Conservation (phyloP, 306 rosid genomes). For the Cucurbita moschata region DNA sequence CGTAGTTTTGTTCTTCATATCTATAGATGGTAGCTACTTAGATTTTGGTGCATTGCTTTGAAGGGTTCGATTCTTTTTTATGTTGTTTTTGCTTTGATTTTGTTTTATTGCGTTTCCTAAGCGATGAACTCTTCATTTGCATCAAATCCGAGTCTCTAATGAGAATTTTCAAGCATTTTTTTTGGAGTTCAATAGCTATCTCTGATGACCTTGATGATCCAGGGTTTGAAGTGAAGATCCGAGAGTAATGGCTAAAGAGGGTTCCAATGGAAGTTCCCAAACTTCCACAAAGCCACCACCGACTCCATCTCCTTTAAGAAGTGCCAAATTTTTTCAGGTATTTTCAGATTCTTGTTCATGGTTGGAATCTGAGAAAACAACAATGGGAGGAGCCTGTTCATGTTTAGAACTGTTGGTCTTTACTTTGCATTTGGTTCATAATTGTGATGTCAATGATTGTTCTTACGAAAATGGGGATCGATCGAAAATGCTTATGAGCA, state of each 20-base stretch:
- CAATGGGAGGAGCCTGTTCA: neutral
- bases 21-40: neutral
- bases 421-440: neutral
- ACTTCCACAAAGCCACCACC: slow-evolving; percentile 52
- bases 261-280: slow-evolving; percentile 40
- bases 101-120: neutral
- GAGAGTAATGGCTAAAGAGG: slow-evolving; percentile 38
- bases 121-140: neutral
- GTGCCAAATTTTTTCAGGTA: slow-evolving; percentile 80
- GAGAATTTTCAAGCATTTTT: neutral
- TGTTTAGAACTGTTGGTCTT: neutral
- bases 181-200: neutral
- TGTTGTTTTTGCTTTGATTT: neutral
- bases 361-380: neutral
- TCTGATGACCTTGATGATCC: slow-evolving; percentile 1
- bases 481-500: neutral
- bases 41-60: neutral
- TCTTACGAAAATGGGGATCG: neutral
- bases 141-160: neutral
- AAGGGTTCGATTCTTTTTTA: neutral
- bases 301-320: slow-evolving; percentile 73
- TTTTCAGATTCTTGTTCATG: neutral
- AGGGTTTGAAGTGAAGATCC: slow-evolving; percentile 14
- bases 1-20: neutral
- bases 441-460: neutral